These are phyloP conservation scores for Psilocybe mexicana DNA, from an alignment of 1,284 basidiomycete genomes.

Conservation along the genomic window DNA sequence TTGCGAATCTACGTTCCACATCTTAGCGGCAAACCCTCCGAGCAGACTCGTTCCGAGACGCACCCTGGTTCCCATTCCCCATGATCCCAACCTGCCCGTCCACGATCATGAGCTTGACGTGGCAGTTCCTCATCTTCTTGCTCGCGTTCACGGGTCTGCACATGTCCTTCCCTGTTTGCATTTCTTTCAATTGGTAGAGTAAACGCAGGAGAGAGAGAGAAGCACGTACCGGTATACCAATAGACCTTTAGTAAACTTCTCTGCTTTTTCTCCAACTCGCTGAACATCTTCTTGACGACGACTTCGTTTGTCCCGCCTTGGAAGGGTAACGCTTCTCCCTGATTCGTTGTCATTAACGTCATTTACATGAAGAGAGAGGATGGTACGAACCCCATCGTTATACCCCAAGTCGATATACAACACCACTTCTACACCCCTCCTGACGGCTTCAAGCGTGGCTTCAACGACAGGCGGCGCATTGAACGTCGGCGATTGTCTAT, in stretches of 20 bases:
- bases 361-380: not conserved
- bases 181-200: not conserved
- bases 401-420: conserved; percentile 13
- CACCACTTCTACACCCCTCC: conserved; percentile 11
- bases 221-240: conserved; percentile 11
- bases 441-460: conserved; percentile 6
- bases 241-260: conserved; percentile 3
- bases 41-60: not conserved
- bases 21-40: no score
- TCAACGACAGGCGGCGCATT: conserved; percentile 12
- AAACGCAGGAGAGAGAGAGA: not conserved
- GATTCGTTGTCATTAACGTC: not conserved
- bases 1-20: conserved; percentile 7
- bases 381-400: conserved; percentile 9
- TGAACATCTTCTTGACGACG: conserved; percentile 12
- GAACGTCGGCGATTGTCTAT: conserved; percentile 12
- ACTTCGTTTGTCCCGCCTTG: conserved; percentile 13
- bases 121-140: conserved; percentile 13
- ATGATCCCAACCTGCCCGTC: conserved; percentile 13
- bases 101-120: conserved; percentile 13
- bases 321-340: conserved; percentile 12
- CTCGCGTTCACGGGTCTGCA: conserved; percentile 12
- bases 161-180: conserved; percentile 11
- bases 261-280: conserved; percentile 4
- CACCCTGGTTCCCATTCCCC: conserved; percentile 15